Conservation (phyloP, 1,284 basidiomycete species). For the Ceratobasidium sp. region DNA sequence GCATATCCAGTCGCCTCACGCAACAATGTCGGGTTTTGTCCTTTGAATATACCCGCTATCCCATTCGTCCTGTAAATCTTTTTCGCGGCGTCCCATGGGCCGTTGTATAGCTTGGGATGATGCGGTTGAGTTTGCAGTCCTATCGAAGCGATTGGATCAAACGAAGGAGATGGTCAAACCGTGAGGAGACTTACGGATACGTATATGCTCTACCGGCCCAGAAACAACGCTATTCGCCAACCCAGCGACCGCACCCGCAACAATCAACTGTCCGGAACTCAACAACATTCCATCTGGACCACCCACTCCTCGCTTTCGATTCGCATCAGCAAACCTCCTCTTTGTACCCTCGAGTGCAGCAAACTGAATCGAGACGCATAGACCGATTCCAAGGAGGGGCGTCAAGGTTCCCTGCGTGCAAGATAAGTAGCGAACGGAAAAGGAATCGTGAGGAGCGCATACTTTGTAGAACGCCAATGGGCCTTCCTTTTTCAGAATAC, state of each 20-base stretch:
- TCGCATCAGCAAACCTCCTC: slow-evolving; percentile 75
- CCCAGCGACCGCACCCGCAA: slow-evolving; percentile 85
- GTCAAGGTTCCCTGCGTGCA: slow-evolving; percentile 82
- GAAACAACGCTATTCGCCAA: slow-evolving; percentile 92
- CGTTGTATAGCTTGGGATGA: slow-evolving; percentile 74
- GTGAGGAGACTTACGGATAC: slow-evolving; percentile 75
- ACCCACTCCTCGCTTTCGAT: slow-evolving; percentile 62
- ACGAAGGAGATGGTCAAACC: too few species aligned
- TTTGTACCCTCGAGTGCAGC: slow-evolving; percentile 91
- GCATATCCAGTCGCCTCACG: slow-evolving; percentile 90
- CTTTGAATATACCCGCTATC: slow-evolving; percentile 88
- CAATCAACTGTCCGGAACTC: slow-evolving; percentile 71
- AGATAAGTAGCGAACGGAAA: not conserved
- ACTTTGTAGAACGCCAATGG: slow-evolving; percentile 97
- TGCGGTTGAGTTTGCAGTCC: slow-evolving; percentile 89
- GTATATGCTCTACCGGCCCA: slow-evolving; percentile 96
- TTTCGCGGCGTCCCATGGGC: slow-evolving; percentile 83
- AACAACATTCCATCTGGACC: slow-evolving; percentile 67
- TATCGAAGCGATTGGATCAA: slow-evolving; percentile 52
- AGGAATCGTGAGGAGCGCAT: slow-evolving; percentile 36
- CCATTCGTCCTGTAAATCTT: slow-evolving; percentile 81
- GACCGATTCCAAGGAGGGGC: slow-evolving; percentile 91
- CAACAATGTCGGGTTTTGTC: slow-evolving; percentile 87
- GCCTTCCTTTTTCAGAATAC: slow-evolving; percentile 90
- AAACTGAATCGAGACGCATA: slow-evolving; percentile 97